Evolutionary conservation across 306 rosid species (phyloP).

Genomic region (Ormosia semicastrata): DNA sequence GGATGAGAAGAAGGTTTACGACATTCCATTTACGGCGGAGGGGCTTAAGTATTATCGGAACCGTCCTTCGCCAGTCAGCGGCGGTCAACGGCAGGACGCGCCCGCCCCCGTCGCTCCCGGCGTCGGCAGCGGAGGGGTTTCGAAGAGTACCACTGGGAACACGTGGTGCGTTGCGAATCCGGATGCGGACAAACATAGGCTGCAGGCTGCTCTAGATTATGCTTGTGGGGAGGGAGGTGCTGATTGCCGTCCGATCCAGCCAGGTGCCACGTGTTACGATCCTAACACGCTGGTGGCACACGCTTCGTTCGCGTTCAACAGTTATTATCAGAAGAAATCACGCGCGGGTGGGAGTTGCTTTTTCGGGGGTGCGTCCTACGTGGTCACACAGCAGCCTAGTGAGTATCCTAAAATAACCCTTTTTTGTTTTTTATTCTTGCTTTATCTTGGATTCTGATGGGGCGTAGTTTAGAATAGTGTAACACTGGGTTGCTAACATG

Average conservation of each 20-base stretch:
- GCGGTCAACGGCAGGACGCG: neutral
- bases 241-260: conserved; percentile 83
- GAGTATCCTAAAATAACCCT: conserved; percentile 27
- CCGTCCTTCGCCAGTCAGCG: conserved; percentile 29
- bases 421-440: no score
- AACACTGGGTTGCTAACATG: neutral
- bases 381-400: conserved; percentile 95
- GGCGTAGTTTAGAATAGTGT: conserved; percentile 23
- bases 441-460: neutral
- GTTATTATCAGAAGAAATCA: conserved; percentile 76
- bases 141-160: conserved; percentile 63
- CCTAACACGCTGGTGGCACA: conserved; percentile 77
- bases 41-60: conserved; percentile 50
- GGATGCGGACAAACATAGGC: conserved; percentile 52
- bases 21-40: conserved; percentile 66
- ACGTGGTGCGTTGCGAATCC: conserved; percentile 98
- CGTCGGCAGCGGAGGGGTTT: conserved; percentile 51
- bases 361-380: conserved; percentile 88
- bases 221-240: conserved; percentile 99
- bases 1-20: conserved; percentile 58
- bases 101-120: neutral
- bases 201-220: conserved; percentile 74
- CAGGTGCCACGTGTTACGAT: conserved; percentile 67
- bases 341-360: conserved; percentile 84
- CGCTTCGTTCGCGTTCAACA: conserved; percentile 88